Evolutionary conservation across 352 stramenopile species (phyloP), one percentile per base, ranked within the genome.

Genomic region (Phytopythium ostracodes): DNA sequence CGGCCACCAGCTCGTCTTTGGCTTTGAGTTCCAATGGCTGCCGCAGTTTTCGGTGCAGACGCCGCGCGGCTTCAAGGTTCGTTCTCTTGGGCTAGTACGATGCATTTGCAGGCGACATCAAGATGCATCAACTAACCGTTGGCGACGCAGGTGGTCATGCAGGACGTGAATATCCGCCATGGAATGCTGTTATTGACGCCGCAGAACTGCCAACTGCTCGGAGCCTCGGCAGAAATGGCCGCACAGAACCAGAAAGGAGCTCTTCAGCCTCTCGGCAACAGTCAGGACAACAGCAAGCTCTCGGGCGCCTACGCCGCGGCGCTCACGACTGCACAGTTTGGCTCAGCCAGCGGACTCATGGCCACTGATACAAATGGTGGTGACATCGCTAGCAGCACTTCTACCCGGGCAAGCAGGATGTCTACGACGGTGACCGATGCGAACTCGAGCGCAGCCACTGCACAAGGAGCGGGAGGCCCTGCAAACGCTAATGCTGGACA

Each of bases 101-200:
- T n/a, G n/a, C n/a, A n/a, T n/a, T n/a, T n/a, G n/a, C 4, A 9
- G 31, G 31, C 31, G 9, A 7, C 25, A 6, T 40, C 7, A 18
- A 33, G n/a, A 27, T 8, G 22, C 27, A 59, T 20, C 51, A 57
- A 51, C 38, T 43, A 29, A 24, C 25, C 49, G 17, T 27, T 46
- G 2, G 25, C 31, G 31, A 12, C 51, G 51, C 20, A 87, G 77
- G 64, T 94, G 20, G 59, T 81, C 0, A 66, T 94, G 17, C 70
- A 87, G 47, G 80, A 94, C 46, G 82, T 87, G 5, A 70, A 75
- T 17, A 60, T 93, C 10, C 84, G 82, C 27, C 84, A 93, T 56
- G 86, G 86, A 47, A 56, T 94, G 63, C 62, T 94, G 27, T 42
- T 90, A 60, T 67, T 94, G 40, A 88, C 75, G 42, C 78, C 81